Evolutionary conservation across 2,329 filamentous ascomycete species (phyloP).

Genomic region (Trichoderma sp.): DNA sequence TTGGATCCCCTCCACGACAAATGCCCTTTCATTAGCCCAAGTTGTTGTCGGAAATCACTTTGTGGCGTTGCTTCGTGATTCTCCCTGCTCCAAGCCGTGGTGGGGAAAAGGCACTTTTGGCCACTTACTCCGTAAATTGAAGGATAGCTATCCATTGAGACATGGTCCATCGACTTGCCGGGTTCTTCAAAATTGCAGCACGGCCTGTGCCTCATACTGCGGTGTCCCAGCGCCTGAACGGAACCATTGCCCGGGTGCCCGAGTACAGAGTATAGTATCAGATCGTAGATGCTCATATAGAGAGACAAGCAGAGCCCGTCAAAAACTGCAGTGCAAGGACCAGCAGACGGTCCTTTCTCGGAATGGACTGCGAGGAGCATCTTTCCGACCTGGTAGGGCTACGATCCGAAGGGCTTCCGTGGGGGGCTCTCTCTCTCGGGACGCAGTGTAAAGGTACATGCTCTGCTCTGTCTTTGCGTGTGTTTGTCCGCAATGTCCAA

Average conservation of each 20-base stretch:
- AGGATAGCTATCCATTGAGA: neutral
- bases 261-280: neutral
- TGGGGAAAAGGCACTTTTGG: neutral
- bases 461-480: neutral
- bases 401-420: neutral
- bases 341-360: neutral
- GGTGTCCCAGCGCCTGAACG: neutral
- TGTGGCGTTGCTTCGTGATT: neutral
- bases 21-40: neutral
- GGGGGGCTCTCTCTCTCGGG: neutral
- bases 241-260: neutral
- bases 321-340: neutral
- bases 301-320: neutral
- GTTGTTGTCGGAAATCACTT: neutral
- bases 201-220: neutral
- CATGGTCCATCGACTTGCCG: neutral
- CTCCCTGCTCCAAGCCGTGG: slow-evolving; percentile 4
- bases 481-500: neutral
- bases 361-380: neutral
- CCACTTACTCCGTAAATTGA: neutral
- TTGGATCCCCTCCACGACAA: neutral
- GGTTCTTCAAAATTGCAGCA: neutral
- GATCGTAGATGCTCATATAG: neutral
- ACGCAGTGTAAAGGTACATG: neutral
- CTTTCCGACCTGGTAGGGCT: slow-evolving; percentile 13